A percentile compares a stretch with the other conserved stretches of the same genome.
These are phyloP conservation scores for Fusarium vanettenii DNA, from an alignment of 2,329 filamentous ascomycete genomes.

Conservation along the genomic window DNA sequence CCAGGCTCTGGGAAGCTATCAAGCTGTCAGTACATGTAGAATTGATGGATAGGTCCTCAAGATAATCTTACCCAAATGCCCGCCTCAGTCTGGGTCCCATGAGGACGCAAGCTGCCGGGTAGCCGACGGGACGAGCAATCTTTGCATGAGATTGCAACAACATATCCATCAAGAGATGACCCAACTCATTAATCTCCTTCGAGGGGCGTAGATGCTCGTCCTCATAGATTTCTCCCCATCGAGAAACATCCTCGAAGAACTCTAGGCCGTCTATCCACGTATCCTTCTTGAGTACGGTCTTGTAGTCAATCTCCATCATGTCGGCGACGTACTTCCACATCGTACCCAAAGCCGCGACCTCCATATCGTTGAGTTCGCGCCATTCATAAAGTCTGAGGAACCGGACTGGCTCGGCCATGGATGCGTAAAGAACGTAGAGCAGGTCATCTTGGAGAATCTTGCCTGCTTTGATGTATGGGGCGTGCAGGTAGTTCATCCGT, in stretches of 20 bases:
- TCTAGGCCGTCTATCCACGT: constrained; percentile 63
- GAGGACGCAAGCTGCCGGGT: constrained; percentile 65
- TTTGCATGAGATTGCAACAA: constrained; percentile 67
- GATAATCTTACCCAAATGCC: constrained; percentile 70
- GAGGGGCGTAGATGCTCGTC: constrained; percentile 66
- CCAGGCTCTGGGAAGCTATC: constrained; percentile 58
- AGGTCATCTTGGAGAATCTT: constrained; percentile 53
- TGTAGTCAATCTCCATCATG: constrained; percentile 72
- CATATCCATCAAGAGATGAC: constrained; percentile 69
- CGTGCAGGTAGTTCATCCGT: constrained; percentile 55
- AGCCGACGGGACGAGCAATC: constrained; percentile 57
- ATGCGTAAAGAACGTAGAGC: constrained; percentile 62
- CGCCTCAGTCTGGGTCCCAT: constrained; percentile 73
- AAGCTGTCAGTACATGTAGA: constrained; percentile 20
- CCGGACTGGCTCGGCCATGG: constrained; percentile 72
- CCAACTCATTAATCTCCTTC: constrained; percentile 61
- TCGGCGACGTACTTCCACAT: constrained; percentile 80
- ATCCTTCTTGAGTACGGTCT: constrained; percentile 49
- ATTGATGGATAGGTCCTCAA: not conserved
- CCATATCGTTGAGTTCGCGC: constrained; percentile 74
- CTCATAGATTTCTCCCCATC: constrained; percentile 69
- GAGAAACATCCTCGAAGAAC: constrained; percentile 60
- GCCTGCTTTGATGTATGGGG: constrained; percentile 49
- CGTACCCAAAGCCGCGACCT: constrained; percentile 73
- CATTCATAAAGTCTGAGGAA: constrained; percentile 78